Conservation (phyloP, 305 asterid genomes). For the Fraxinus albicans region DNA sequence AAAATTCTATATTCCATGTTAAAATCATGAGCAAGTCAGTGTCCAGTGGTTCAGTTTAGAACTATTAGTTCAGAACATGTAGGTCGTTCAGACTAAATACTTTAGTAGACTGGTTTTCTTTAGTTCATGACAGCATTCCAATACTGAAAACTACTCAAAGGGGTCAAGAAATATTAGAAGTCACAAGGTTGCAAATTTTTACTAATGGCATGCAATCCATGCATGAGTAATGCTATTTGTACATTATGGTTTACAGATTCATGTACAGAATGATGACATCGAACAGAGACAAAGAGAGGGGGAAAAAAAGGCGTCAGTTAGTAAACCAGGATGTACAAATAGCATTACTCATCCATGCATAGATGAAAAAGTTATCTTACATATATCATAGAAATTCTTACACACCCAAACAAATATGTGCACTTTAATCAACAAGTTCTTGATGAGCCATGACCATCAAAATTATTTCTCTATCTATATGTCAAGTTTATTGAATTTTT, state of each 20-base stretch:
- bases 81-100: neutral
- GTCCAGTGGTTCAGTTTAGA: neutral
- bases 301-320: too few relatives aligned
- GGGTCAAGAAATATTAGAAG: neutral
- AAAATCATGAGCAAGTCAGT: neutral
- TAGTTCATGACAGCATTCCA: neutral
- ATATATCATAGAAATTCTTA: neutral
- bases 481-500: neutral
- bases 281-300: too few relatives aligned
- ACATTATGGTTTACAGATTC: neutral
- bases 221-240: neutral
- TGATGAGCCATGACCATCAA: neutral
- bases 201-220: neutral
- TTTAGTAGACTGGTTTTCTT: conserved; percentile 3
- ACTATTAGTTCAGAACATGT: neutral
- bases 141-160: neutral
- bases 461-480: neutral
- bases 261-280: too few relatives aligned
- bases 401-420: neutral
- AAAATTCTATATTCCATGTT: neutral
- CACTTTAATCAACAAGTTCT: neutral
- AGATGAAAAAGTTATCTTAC: neutral
- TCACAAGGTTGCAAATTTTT: neutral
- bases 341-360: too few relatives aligned
- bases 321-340: neutral